Evolutionary conservation across 2,329 filamentous ascomycete species (phyloP), one percentile per base, ranked within the genome.

Genomic region (Ophiocordyceps sinensis): DNA sequence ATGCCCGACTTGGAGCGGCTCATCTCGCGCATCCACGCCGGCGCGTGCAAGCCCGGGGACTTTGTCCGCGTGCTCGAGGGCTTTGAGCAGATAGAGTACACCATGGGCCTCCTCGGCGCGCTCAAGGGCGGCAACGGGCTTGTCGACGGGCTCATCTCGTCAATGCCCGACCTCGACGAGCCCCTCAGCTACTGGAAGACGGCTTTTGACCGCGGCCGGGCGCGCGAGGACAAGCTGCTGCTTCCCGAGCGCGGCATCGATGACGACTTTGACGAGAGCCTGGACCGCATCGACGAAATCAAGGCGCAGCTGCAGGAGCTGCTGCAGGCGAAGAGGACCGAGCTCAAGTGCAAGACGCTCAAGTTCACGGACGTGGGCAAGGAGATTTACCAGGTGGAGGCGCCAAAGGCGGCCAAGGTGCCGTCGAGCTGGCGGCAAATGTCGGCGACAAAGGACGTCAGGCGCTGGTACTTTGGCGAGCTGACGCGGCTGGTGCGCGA

Each of bases 71-170:
- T 96, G 0, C 69, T 98, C 0, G 88, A 96, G 59, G 91, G 91
- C 0, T 98, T 95, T 51, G 91, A 96, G 64, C 89, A 95, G 61
- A 96, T 98, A 37, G 87, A 95, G 47, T 91, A 94, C 58, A 94
- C 88, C 1, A 85, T 94, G 72, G 75, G 77, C 40, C 70, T 96
- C 19, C 71, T 96, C 1, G 70, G 73, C 37, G 72, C 79, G 9
- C 83, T 84, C 51, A 77, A 80, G 41, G 75, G 79, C n/a, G 84
- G 82, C 3, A 81, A 86, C 39, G 84, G 86, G 3, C 72, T 96
- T 3, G 82, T 98, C 35, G 84, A 87, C 43, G 79, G 87, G 41
- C 74, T 98, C 32, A 77, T 96, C 36, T 65, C 75, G 0, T 73
- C 81, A 1, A 94, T 98, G 87, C 91, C 91, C 0, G 75, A 94